phyloP scores from a whole-genome alignment of 139 green algal species.

The Monoraphidium neglectum region DNA sequence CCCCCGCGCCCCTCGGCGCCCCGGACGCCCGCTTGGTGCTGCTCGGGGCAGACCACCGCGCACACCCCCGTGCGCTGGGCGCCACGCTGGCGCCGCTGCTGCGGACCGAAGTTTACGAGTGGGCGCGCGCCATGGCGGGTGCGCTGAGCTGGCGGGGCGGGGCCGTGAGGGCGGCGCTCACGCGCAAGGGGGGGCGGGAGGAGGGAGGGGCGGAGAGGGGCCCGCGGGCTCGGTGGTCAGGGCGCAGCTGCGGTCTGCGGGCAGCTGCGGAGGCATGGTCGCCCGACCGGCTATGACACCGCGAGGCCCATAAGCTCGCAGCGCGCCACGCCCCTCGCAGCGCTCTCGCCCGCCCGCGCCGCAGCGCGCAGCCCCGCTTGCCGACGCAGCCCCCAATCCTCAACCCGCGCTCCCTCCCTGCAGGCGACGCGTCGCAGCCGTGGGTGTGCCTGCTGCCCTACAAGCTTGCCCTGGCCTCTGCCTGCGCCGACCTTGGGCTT shows the following conservation, averaged over 20 bases:
- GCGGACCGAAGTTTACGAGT: slow-evolving; percentile 80
- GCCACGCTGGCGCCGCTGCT: slow-evolving; percentile 42
- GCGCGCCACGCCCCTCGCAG: no score
- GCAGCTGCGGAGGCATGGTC: background rate
- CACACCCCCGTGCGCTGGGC: background rate
- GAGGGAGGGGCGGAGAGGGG: no score
- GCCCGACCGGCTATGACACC: background rate
- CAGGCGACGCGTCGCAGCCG: slow-evolving; percentile 21
- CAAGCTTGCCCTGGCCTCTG: slow-evolving; percentile 62
- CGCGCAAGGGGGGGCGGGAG: no score
- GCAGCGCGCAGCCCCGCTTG: no score
- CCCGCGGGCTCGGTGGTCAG: no score
- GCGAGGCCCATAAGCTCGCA: background rate
- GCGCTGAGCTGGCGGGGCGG: no score
- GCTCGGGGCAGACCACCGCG: slow-evolving; percentile 54
- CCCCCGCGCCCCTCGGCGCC: slow-evolving; percentile 31
- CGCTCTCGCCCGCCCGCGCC: no score
- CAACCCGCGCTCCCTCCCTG: background rate
- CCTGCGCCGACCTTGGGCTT: slow-evolving; percentile 48
- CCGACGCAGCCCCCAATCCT: background rate
- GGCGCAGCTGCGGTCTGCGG: no score
- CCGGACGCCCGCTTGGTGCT: slow-evolving; percentile 49
- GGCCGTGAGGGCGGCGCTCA: no score
- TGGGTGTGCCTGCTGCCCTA: slow-evolving; percentile 64
- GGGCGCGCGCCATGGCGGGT: slow-evolving; percentile 50